A percentile compares a stretch with the other conserved stretches of the same genome.
Conservation (phyloP, 2,329 filamentous ascomycete species). For the Fonsecaea pugnacius region DNA sequence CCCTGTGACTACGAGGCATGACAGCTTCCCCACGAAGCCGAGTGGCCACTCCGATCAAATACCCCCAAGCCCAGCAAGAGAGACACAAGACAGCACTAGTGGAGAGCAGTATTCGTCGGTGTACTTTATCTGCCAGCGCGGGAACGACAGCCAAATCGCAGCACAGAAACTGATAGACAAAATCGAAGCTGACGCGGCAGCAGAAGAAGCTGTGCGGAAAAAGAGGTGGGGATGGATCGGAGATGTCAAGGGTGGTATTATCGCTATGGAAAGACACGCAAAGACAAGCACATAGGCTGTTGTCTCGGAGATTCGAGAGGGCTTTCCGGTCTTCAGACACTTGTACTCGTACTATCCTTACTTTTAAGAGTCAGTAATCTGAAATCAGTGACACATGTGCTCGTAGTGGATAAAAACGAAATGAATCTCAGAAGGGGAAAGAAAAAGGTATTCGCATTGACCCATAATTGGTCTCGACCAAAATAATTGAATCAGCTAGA, state of each 20-base stretch:
- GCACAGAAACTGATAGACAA: conserved; percentile 49
- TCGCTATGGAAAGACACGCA: conserved; percentile 31
- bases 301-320: neutral
- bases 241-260: conserved; percentile 35
- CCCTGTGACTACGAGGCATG: conserved; percentile 14
- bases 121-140: conserved; percentile 54
- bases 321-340: neutral
- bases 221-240: conserved; percentile 31
- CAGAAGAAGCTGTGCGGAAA: conserved; percentile 4
- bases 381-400: neutral
- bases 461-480: conserved; percentile 16
- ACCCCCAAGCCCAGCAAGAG: neutral
- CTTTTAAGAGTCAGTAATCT: neutral
- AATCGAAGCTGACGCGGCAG: conserved; percentile 8
- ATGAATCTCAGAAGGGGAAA: conserved; percentile 25
- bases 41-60: conserved; percentile 41
- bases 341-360: neutral
- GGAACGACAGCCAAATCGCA: conserved; percentile 55
- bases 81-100: conserved; percentile 8
- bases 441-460: conserved; percentile 22
- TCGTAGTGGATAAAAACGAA: neutral
- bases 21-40: conserved; percentile 22
- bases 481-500: conserved; percentile 22
- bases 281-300: neutral
- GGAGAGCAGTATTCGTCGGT: conserved; percentile 34